Evolutionary conservation across 176 grass and related monocot species (phyloP), one percentile per base, ranked within the genome.

Genomic region (Ensete glaucum): DNA sequence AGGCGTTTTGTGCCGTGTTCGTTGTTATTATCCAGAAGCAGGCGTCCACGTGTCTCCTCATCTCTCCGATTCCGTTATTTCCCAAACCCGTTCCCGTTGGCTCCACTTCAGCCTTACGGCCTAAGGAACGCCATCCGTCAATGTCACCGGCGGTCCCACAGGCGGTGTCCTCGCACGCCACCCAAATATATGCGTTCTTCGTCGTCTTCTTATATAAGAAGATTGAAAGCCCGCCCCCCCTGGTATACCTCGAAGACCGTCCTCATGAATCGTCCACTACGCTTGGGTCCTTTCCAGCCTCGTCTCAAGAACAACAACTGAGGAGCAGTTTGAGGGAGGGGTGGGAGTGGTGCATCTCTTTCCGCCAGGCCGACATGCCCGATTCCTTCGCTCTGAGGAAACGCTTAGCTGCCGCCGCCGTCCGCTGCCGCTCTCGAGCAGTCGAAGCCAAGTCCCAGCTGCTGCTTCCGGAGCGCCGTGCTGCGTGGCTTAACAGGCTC

Each of bases 31-130:
- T 65, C 63, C 63, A 9, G 10, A 8, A 13, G 19, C 15, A 11
- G 2, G 8, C 66, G 7, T 34, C 48, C 68, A 71, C 34, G 34
- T 52, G 68, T 71, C 52, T 51, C 68, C 14, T 26, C 63, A 27
- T 26, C 22, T 65, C 11, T 23, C 63, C 63, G 11, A 24, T 4
- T 24, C 63, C 63, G 21, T 65, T 65, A 12, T 23, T 14, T 17
- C 24, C 22, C 22, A 3, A 11, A 0, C 65, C 43, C 71, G 9
- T 21, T 66, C 54, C 79, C 24, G 59, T 76, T 10, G 16, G 23
- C 54, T 85, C 77, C 83, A 85, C 77, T 85, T 77, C 51, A 19
- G 80, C 53, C 83, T 85, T 85, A 50, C 1, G 67, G 43, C 3
- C n/a, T 78, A 83, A 83, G 81, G 11, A 83, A 78, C 27, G 71